Conservation (phyloP, 345 rosid genomes). For the Mercurialis annua region DNA sequence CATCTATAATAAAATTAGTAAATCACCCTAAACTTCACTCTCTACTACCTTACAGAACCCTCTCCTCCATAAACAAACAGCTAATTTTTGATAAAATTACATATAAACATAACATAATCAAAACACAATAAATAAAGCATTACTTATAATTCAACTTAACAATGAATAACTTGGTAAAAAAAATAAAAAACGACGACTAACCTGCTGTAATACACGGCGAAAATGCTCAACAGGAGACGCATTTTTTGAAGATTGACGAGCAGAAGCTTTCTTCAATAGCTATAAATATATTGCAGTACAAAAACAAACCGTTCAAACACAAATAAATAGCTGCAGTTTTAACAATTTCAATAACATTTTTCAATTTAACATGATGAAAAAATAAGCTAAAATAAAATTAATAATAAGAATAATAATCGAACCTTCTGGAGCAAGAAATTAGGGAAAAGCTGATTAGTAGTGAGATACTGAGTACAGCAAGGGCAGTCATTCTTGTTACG, state of each 20-base stretch:
- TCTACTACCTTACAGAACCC: too few relatives aligned
- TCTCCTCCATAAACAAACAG: background rate
- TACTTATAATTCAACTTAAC: too few relatives aligned
- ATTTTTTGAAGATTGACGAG: constrained; percentile 35
- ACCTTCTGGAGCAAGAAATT: constrained; percentile 91
- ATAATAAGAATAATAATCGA: constrained; percentile 3
- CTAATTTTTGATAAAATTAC: too few relatives aligned
- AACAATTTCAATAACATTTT: constrained; percentile 1
- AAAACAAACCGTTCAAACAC: background rate
- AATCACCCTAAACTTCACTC: too few relatives aligned
- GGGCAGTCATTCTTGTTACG: constrained; percentile 95
- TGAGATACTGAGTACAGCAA: constrained; percentile 78
- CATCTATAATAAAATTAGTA: too few relatives aligned
- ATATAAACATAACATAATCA: too few relatives aligned
- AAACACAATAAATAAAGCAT: too few relatives aligned
- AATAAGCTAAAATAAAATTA: background rate
- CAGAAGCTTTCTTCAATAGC: constrained; percentile 50
- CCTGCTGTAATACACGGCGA: constrained; percentile 47
- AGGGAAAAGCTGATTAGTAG: constrained; percentile 77
- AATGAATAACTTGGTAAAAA: background rate
- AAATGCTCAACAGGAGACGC: constrained; percentile 46
- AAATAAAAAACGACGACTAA: constrained; percentile 17
- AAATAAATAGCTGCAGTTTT: constrained; percentile 17
- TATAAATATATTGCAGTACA: constrained; percentile 20
- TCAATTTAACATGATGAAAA: background rate